phyloP scores from a whole-genome alignment of 2,329 filamentous ascomycete genomes.

The Pyricularia sp. region DNA sequence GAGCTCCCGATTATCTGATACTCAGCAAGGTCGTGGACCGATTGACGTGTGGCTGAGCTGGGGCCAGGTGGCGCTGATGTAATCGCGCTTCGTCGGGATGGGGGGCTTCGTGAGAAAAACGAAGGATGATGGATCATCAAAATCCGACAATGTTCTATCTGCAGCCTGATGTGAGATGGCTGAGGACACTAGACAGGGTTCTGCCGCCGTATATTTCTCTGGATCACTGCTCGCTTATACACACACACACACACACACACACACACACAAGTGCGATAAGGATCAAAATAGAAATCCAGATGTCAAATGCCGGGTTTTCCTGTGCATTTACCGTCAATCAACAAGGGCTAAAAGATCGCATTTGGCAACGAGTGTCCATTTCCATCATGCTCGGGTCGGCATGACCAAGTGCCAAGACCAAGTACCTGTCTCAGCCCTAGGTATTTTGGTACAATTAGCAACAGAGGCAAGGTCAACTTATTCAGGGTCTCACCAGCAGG shows the following conservation, averaged over 20 bases:
- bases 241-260: neutral
- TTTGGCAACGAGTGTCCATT: neutral
- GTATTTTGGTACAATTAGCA: neutral
- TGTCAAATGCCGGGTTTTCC: neutral
- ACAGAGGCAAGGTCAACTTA: neutral
- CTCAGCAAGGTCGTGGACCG: constrained; percentile 36
- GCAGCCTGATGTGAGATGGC: neutral
- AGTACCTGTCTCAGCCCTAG: neutral
- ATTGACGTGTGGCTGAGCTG: neutral
- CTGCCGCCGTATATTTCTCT: neutral
- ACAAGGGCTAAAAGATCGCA: neutral
- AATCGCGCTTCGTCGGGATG: neutral
- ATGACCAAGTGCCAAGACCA: neutral
- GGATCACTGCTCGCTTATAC: neutral
- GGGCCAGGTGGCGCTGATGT: neutral
- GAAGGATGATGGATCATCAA: neutral
- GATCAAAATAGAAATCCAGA: neutral
- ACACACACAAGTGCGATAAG: neutral
- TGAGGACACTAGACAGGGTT: neutral
- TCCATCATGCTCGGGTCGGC: neutral
- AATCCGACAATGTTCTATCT: neutral
- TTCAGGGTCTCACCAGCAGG: neutral
- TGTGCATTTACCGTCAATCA: neutral
- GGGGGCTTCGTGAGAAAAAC: neutral
- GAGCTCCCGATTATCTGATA: constrained; percentile 50